phyloP scores from a whole-genome alignment of 257 asterid genomes.

The Agastache rugosa region DNA sequence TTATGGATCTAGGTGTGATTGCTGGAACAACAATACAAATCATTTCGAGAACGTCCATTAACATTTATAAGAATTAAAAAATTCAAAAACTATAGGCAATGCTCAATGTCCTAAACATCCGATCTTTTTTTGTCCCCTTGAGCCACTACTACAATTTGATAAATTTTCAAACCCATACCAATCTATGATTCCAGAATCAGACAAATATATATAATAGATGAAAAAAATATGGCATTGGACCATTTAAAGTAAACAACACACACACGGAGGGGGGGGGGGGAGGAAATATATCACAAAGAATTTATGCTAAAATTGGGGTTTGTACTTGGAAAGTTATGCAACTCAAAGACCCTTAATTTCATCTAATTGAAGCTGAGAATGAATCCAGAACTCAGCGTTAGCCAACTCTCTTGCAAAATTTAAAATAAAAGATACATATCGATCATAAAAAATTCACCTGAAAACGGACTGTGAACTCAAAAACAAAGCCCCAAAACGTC shows the following conservation, averaged over 20 bases:
- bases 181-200: conserved; percentile 8
- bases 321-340: conserved; percentile 11
- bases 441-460: conserved; percentile 30
- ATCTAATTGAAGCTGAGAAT: conserved; percentile 8
- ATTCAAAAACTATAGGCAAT: neutral
- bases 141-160: conserved; percentile 13
- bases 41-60: conserved; percentile 7
- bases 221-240: conserved; percentile 6
- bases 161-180: conserved; percentile 6
- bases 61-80: neutral
- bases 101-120: conserved; percentile 9
- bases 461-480: conserved; percentile 13
- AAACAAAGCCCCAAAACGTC: conserved; percentile 28
- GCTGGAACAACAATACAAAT: conserved; percentile 4
- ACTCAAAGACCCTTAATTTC: conserved; percentile 16
- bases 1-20: neutral
- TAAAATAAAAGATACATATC: neutral
- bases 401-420: neutral
- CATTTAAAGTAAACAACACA: neutral
- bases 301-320: neutral
- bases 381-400: conserved; percentile 21
- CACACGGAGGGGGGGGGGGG: neutral
- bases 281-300: neutral
- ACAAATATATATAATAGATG: conserved; percentile 1
- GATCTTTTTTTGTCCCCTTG: neutral